These are phyloP conservation scores for Myrmaecium sp. DNA, from an alignment of 2,329 filamentous ascomycete genomes.

Conservation along the genomic window DNA sequence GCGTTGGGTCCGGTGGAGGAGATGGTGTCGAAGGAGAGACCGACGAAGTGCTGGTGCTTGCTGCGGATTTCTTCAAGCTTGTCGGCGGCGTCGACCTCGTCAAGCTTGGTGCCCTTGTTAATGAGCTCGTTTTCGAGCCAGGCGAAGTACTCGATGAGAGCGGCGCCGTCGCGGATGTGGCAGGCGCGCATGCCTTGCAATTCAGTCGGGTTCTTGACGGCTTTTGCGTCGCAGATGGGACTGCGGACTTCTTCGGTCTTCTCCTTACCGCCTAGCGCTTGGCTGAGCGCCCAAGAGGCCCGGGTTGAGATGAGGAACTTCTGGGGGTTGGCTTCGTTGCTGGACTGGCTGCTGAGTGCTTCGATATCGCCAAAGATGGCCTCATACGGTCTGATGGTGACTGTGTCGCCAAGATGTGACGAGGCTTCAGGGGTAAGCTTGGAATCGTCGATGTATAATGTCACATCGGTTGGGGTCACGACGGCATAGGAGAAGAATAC, in stretches of 20 bases:
- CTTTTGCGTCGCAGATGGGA: conserved; percentile 78
- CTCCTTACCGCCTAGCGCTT: conserved; percentile 69
- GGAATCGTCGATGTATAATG: conserved; percentile 66
- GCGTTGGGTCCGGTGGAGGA: conserved; percentile 87
- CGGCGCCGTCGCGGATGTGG: conserved; percentile 84
- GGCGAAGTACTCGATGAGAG: conserved; percentile 81
- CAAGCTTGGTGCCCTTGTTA: conserved; percentile 53
- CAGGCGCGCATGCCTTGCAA: conserved; percentile 85
- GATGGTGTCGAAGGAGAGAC: conserved; percentile 88
- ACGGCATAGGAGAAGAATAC: conserved; percentile 97
- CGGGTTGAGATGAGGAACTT: conserved; percentile 80
- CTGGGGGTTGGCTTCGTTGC: conserved; percentile 20
- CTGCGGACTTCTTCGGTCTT: conserved; percentile 76
- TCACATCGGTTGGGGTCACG: conserved; percentile 58
- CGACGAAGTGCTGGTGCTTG: conserved; percentile 60
- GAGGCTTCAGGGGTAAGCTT: conserved; percentile 57
- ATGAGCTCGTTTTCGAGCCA: conserved; percentile 87
- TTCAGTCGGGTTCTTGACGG: conserved; percentile 82
- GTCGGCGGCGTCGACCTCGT: conserved; percentile 84
- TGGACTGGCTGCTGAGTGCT: conserved; percentile 35
- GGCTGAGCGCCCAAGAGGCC: conserved; percentile 82
- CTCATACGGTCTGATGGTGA: conserved; percentile 67
- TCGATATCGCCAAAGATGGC: conserved; percentile 66
- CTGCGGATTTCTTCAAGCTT: conserved; percentile 64
- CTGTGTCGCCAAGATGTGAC: conserved; percentile 50